These are phyloP conservation scores for Colletotrichum paranaense DNA, from an alignment of 2,329 filamentous ascomycete genomes.

Conservation along the genomic window DNA sequence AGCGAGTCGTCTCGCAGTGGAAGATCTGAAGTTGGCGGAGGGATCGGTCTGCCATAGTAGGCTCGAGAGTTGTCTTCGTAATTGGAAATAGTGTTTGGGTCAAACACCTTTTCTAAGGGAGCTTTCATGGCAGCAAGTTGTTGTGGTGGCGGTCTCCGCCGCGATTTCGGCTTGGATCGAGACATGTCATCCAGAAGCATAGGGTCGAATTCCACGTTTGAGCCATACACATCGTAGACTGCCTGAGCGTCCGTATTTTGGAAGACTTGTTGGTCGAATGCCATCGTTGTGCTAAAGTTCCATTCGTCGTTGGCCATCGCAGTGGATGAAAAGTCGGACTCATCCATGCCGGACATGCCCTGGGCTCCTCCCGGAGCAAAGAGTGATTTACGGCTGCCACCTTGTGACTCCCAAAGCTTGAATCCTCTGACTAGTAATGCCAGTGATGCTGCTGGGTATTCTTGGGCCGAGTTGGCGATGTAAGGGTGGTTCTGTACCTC, in stretches of 20 bases:
- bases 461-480: slow-evolving; percentile 70
- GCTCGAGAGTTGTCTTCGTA: slow-evolving; percentile 72
- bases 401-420: slow-evolving; percentile 79
- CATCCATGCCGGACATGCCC: slow-evolving; percentile 49
- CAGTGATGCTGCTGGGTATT: slow-evolving; percentile 73
- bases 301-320: slow-evolving; percentile 68
- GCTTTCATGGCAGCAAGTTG: slow-evolving; percentile 67
- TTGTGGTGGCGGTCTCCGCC: slow-evolving; percentile 68
- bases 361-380: slow-evolving; percentile 71
- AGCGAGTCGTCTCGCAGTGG: slow-evolving; percentile 68
- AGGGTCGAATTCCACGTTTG: slow-evolving; percentile 64
- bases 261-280: slow-evolving; percentile 70
- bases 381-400: slow-evolving; percentile 75
- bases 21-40: slow-evolving; percentile 63
- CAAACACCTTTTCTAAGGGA: slow-evolving; percentile 73
- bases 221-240: slow-evolving; percentile 71
- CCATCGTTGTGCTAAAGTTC: slow-evolving; percentile 75
- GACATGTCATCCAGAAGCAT: slow-evolving; percentile 60
- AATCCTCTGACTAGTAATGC: slow-evolving; percentile 77
- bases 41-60: slow-evolving; percentile 65
- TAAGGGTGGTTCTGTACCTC: slow-evolving; percentile 77
- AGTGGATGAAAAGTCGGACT: slow-evolving; percentile 54
- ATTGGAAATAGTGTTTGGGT: slow-evolving; percentile 72
- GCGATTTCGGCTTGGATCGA: slow-evolving; percentile 60
- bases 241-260: slow-evolving; percentile 65